Evolutionary conservation across 345 rosid genomes (phyloP), one percentile per base, ranked within the genome.

Genomic region (Populus davidiana): DNA sequence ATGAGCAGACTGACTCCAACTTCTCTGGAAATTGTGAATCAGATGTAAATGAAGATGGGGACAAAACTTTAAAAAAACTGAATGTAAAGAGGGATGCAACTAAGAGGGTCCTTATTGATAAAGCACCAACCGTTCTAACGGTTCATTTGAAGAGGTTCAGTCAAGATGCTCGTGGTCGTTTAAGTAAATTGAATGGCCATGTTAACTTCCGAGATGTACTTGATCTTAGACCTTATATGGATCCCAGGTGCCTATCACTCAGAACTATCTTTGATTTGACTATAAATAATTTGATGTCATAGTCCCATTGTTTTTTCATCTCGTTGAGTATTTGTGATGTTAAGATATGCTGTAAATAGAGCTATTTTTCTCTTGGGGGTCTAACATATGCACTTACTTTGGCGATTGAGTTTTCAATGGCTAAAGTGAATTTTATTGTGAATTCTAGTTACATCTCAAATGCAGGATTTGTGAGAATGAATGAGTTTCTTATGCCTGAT

Each of bases 121-220:
- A 91, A 83, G 90, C 89, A 4, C 99, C 99, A 11, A 92, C 91
- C 54, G 83, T 94, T 56, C 81, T 96, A 74, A 94, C 97, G 52
- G 83, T 96, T 79, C 99, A 96, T 87, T 85, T 96, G 77, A 96
- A 96, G 74, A 89, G 99, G 83, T 96, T 96, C 82, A 89, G 90
- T 87, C 99, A 96, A 85, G 99, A 94, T 83, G 82, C 86, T 63
- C 98, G 96, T 47, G 99, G 99, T 81, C 93, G 97, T 71, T 81
- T 92, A 78, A 92, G 88, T 87, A 96, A 96, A 89, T 85, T 96
- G 86, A 92, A 86, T 39, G 99, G 99, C 43, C 97, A 90, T 85
- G 94, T 96, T 77, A 83, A 82, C 80, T 96, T 96, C 77, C 69
- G 87, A 80, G 98, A 92, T 70, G 43, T 67, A 39, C 81, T 96